Conservation (phyloP, 306 rosid genomes). For the Gynostemma pentaphyllum region DNA sequence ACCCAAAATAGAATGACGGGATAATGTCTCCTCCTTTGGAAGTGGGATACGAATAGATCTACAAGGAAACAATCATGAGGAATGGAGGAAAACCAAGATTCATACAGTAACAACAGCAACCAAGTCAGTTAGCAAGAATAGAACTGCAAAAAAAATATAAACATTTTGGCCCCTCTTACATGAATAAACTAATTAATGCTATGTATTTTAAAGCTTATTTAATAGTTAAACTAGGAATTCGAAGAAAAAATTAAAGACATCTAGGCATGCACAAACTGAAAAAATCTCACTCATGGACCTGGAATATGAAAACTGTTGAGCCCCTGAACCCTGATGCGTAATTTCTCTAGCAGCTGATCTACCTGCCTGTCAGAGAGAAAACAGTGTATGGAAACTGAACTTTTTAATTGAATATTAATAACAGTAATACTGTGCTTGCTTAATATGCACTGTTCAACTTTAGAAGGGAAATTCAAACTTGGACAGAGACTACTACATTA, state of each 20-base stretch:
- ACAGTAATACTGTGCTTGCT: neutral
- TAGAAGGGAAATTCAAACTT: neutral
- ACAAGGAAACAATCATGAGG: constrained; percentile 19
- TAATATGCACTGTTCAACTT: neutral
- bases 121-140: neutral
- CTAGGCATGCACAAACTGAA: constrained; percentile 40
- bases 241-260: neutral
- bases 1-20: constrained; percentile 86
- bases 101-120: neutral
- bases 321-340: constrained; percentile 32
- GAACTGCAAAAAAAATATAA: neutral
- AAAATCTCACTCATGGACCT: constrained; percentile 44
- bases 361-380: constrained; percentile 37
- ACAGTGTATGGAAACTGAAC: constrained; percentile 7
- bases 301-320: constrained; percentile 40
- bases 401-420: constrained; percentile 9
- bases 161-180: neutral
- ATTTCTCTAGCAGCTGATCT: constrained; percentile 34
- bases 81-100: neutral
- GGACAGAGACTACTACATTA: neutral
- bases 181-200: neutral
- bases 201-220: neutral
- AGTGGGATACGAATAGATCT: constrained; percentile 53
- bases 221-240: neutral
- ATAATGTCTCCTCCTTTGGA: constrained; percentile 75